Percentiles rank a stretch among this genome's conserved stretches.
phyloP scores from a whole-genome alignment of 345 rosid species.

The Eucalyptus cloeziana region DNA sequence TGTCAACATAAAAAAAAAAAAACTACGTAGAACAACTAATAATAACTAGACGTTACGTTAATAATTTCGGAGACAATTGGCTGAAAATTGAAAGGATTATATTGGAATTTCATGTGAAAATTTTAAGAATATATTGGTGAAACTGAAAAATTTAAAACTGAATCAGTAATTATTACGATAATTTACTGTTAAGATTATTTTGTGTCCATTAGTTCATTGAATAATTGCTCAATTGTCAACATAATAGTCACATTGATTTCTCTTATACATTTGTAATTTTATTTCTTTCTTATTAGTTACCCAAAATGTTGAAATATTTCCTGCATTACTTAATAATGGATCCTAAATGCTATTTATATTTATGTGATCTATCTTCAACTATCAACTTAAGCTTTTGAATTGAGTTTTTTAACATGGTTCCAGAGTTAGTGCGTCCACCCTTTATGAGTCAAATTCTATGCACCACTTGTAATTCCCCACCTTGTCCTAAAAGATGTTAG shows the following conservation, averaged over 20 bases:
- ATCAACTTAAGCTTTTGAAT: not conserved
- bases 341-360: not conserved
- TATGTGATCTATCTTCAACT: accelerated
- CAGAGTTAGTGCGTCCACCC: not conserved
- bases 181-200: not conserved
- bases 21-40: too few relatives aligned
- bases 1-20: too few relatives aligned
- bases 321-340: accelerated
- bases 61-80: accelerated
- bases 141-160: not conserved
- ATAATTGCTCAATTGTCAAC: not conserved
- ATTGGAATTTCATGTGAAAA: accelerated
- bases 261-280: not conserved
- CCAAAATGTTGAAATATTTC: not conserved
- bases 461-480: not conserved
- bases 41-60: too few relatives aligned
- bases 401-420: not conserved
- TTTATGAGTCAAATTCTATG: not conserved
- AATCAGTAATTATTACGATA: not conserved
- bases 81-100: not conserved
- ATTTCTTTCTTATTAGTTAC: not conserved
- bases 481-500: not conserved
- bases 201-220: not conserved
- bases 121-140: not conserved
- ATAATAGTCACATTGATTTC: not conserved